Conservation (phyloP, 352 stramenopile genomes). For the Pythium folliculosum region DNA sequence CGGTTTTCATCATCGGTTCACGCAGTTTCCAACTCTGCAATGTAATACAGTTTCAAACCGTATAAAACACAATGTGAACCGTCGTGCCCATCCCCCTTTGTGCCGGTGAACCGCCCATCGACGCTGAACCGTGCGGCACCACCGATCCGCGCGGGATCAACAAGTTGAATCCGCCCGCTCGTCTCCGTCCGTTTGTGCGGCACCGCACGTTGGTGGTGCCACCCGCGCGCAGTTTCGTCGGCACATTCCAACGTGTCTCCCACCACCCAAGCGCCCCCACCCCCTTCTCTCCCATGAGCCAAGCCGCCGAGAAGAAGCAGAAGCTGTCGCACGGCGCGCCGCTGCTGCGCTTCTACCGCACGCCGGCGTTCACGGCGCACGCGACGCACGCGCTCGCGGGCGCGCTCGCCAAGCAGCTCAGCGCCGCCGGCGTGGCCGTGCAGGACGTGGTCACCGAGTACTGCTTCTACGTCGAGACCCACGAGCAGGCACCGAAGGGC, state of each 20-base stretch:
- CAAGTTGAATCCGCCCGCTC: conserved; percentile 14
- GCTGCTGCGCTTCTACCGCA: conserved; percentile 77
- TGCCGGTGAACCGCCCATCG: conserved; percentile 17
- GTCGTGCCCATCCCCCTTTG: conserved; percentile 5
- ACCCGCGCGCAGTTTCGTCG: not conserved
- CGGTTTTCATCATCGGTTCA: too few relatives aligned
- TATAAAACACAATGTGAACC: conserved; percentile 16
- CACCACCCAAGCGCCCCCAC: conserved; percentile 15
- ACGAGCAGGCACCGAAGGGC: conserved; percentile 32
- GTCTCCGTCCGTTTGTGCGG: not conserved
- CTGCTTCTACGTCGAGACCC: conserved; percentile 96
- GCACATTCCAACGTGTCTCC: conserved; percentile 31
- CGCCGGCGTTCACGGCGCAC: conserved; percentile 71
- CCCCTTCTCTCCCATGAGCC: conserved; percentile 13
- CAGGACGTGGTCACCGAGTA: conserved; percentile 90
- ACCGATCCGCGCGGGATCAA: conserved; percentile 10
- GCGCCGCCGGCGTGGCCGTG: conserved; percentile 32
- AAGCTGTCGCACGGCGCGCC: conserved; percentile 48
- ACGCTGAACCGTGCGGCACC: conserved; percentile 26
- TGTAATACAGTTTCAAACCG: conserved; percentile 4
- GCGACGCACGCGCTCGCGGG: conserved; percentile 55
- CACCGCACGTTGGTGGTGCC: conserved; percentile 11
- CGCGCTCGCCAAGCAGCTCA: conserved; percentile 38
- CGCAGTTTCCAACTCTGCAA: too few relatives aligned
- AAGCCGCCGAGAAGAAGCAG: conserved; percentile 66